Evolutionary conservation across 805 yeast genomes (phyloP), one percentile per base, ranked within the genome.

Genomic region (Metschnikowia arizonensis): DNA sequence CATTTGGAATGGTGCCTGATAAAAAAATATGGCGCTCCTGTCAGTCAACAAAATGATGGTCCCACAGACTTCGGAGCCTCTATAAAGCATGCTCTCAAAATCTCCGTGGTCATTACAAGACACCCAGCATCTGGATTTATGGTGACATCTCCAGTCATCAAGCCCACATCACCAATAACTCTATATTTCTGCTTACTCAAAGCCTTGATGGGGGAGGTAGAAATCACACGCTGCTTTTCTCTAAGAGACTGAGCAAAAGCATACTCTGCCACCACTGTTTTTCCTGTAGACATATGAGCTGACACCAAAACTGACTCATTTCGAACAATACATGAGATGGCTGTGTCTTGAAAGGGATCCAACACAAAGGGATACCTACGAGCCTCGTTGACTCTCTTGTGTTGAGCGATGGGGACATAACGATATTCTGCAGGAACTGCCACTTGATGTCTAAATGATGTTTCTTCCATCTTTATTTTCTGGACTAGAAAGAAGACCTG

Each of bases 11-110:
- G 1, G 99, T 91, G 40, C 98, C 98, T 11, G 97, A 89, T 52
- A 91, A 69, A 58, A 91, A 87, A 3, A 91, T 97, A 59, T 90
- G 88, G 54, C 85, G 91, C 14, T 91, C 97, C 72, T 90, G 57
- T 95, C 97, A 3, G 99, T 99, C 34, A 93, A 74, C 61, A 93
- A 72, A 47, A 93, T 93, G 53, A 93, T 91, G 12, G 98, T 91
- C 99, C 99, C 99, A 93, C 29, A 93, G 99, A 95, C 83, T 64
- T 93, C 99, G 11, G 97, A 88, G 51, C 99, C 99, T 64, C 98
- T 77, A 64, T 93, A 93, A 34, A 93, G 76, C 99, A 93, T 93
- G 47, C 95, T 84, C 99, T 73, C 58, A 93, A 74, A 83, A 93
- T 95, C 68, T 93, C 99, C 0, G 99, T 93, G 17, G 99, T 93